Conservation (phyloP, 495 filamentous ascomycete species). For the Neurospora discreta region DNA sequence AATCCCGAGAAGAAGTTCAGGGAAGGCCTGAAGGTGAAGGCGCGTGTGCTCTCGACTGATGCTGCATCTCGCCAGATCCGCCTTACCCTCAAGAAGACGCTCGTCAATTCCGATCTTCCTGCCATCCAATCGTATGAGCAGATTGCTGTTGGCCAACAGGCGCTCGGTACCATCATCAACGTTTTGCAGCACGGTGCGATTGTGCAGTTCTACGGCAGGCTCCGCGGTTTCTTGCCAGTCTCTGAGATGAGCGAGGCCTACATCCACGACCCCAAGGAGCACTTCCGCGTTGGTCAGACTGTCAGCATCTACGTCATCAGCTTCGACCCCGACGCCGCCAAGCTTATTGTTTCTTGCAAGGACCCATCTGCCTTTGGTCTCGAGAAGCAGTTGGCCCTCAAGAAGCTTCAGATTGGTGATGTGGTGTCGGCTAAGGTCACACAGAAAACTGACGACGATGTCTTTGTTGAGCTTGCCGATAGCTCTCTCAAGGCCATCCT, state of each 20-base stretch:
- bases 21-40: conserved; percentile 72
- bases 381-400: conserved; percentile 62
- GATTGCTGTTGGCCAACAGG: conserved; percentile 57
- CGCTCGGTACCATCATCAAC: conserved; percentile 75
- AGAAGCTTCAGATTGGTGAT: conserved; percentile 56
- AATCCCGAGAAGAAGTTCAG: conserved; percentile 94
- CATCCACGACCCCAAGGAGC: conserved; percentile 76
- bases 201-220: conserved; percentile 80
- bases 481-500: conserved; percentile 64
- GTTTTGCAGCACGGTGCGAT: conserved; percentile 68
- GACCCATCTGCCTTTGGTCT: conserved; percentile 66
- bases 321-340: conserved; percentile 56
- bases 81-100: conserved; percentile 87
- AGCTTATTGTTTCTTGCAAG: conserved; percentile 86
- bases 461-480: conserved; percentile 63
- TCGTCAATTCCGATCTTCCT: conserved; percentile 74
- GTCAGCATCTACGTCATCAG: conserved; percentile 76
- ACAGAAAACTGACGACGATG: conserved; percentile 71
- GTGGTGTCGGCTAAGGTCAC: conserved; percentile 67
- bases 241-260: conserved; percentile 97
- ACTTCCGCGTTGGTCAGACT: conserved; percentile 84
- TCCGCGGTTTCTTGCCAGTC: conserved; percentile 78
- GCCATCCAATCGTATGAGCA: conserved; percentile 66
- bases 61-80: conserved; percentile 64
- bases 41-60: conserved; percentile 73